These are phyloP conservation scores for Hapsidospora chrysogenum DNA, from an alignment of 495 filamentous ascomycete genomes.

Conservation along the genomic window DNA sequence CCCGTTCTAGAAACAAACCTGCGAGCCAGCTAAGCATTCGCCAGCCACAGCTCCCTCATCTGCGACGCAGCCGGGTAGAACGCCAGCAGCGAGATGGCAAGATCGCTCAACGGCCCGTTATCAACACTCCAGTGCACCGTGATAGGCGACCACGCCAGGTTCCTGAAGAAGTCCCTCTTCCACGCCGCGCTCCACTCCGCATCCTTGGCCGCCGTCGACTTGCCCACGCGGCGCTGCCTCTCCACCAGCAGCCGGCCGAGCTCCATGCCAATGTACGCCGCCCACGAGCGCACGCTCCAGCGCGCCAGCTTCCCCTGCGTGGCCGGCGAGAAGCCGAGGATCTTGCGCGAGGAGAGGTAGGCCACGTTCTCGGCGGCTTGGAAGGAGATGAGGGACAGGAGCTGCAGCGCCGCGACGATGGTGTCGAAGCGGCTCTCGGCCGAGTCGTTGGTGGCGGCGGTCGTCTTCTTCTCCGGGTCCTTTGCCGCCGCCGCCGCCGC, in stretches of 20 bases:
- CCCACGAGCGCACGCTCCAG: conserved; percentile 73
- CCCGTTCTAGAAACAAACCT: no score
- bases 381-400: conserved; percentile 46
- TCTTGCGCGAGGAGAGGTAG: conserved; percentile 53
- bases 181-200: conserved; percentile 23
- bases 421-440: conserved; percentile 22
- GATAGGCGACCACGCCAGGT: conserved; percentile 38
- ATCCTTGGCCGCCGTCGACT: conserved; percentile 20
- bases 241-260: conserved; percentile 45
- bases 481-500: background rate
- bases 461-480: conserved; percentile 5
- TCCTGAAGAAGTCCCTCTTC: conserved; percentile 27
- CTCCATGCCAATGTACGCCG: conserved; percentile 58
- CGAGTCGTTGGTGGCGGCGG: conserved; percentile 1
- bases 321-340: conserved; percentile 41
- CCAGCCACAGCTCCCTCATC: conserved; percentile 48
- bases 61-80: conserved; percentile 48
- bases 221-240: conserved; percentile 8
- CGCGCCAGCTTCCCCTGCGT: conserved; percentile 38
- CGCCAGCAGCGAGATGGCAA: conserved; percentile 45
- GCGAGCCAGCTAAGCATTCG: no score
- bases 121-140: conserved; percentile 68
- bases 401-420: conserved; percentile 46
- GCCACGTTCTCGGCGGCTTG: conserved; percentile 75
- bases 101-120: conserved; percentile 43